Evolutionary conservation across 1,139 yeast species (phyloP).

Genomic region (Lodderomyces oxycetoniae): DNA sequence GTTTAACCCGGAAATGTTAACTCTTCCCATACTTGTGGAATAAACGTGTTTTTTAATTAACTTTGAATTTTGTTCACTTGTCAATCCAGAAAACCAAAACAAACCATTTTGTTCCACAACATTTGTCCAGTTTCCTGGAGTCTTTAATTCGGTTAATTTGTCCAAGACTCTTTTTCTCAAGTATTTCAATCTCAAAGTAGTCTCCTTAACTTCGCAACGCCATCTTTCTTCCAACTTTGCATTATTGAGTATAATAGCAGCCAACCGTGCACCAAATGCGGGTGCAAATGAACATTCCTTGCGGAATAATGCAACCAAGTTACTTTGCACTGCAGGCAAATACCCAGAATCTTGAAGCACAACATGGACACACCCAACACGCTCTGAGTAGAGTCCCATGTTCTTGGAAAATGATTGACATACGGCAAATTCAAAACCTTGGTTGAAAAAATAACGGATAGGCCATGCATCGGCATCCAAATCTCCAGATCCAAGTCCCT

Average conservation of each 20-base stretch:
- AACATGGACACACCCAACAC: conserved; percentile 41
- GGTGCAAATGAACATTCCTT: conserved; percentile 43
- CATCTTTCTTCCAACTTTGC: conserved; percentile 26
- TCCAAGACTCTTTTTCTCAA: conserved; percentile 26
- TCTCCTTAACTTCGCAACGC: conserved; percentile 30
- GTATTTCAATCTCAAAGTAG: conserved; percentile 27
- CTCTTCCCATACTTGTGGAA: conserved; percentile 35
- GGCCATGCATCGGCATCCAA: conserved; percentile 30
- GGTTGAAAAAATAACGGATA: conserved; percentile 21
- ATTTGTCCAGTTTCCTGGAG: conserved; percentile 43
- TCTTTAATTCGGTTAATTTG: conserved; percentile 25
- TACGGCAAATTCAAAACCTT: conserved; percentile 27
- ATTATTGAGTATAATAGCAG: conserved; percentile 24
- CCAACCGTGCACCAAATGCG: conserved; percentile 43
- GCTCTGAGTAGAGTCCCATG: conserved; percentile 44
- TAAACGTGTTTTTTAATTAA: conserved; percentile 33
- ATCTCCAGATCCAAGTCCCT: conserved; percentile 73
- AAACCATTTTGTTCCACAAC: conserved; percentile 37
- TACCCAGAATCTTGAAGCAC: conserved; percentile 23
- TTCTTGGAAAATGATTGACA: conserved; percentile 45
- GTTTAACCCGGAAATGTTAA: conserved; percentile 43
- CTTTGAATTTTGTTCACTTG: conserved; percentile 26
- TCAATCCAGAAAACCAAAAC: conserved; percentile 43
- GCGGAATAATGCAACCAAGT: conserved; percentile 31
- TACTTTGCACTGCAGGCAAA: conserved; percentile 21